A percentile compares a stretch with the other conserved stretches of the same genome.
phyloP scores from a whole-genome alignment of 164 flowering plant species.

The Dillenia suffruticosa region DNA sequence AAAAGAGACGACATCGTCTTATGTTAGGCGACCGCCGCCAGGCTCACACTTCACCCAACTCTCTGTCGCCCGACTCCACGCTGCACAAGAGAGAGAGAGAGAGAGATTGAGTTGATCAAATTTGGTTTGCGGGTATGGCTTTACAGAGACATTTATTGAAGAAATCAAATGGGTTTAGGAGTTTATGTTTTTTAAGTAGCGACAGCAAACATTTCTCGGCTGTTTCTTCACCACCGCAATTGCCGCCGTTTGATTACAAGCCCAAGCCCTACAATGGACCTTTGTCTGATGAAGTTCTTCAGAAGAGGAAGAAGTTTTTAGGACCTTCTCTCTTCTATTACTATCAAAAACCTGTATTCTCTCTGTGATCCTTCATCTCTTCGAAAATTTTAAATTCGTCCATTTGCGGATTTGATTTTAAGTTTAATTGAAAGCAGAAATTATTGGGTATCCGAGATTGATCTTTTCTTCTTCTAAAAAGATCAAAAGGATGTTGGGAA shows the following conservation, averaged over 20 bases:
- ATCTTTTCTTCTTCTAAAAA: too few species aligned
- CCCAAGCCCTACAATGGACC: constrained; percentile 79
- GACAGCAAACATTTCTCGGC: constrained; percentile 4
- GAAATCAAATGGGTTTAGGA: constrained; percentile 16
- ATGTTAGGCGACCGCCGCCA: too few species aligned
- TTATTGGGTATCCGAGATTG: too few species aligned
- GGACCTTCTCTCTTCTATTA: constrained; percentile 85
- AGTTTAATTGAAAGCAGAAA: not conserved
- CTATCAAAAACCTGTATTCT: constrained; percentile 82
- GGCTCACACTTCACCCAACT: too few species aligned
- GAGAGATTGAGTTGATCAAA: too few species aligned
- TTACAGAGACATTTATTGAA: constrained; percentile 24
- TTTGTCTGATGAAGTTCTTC: constrained; percentile 56
- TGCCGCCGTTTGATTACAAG: constrained; percentile 74
- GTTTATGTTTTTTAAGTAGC: not conserved
- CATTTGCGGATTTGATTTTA: not conserved
- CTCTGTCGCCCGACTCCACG: too few species aligned
- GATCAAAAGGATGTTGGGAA: too few species aligned
- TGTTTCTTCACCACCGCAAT: constrained; percentile 25
- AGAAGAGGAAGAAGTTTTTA: constrained; percentile 72
- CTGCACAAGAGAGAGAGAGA: too few species aligned
- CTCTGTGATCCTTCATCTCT: not conserved
- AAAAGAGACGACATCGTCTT: too few species aligned
- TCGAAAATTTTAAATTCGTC: not conserved
- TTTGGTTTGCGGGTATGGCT: constrained; percentile 17